Evolutionary conservation across 371 early-diverging fungal genomes (phyloP).

Genomic region (Saksenaea oblongispora): DNA sequence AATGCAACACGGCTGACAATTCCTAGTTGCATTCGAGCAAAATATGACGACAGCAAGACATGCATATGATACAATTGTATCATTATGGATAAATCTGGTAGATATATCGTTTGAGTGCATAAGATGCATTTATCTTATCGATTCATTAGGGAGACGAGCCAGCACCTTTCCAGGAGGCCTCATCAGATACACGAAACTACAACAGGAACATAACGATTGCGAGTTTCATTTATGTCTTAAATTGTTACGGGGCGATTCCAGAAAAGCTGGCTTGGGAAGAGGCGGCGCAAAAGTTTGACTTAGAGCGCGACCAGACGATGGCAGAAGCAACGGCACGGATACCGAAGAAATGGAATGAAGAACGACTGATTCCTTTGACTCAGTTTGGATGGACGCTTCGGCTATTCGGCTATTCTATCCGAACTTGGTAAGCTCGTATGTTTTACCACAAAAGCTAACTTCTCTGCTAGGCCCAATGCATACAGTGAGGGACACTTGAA

Average conservation of each 20-base stretch:
- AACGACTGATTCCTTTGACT: slow-evolving; percentile 25
- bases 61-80: slow-evolving; percentile 29
- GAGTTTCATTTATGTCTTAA: slow-evolving; percentile 13
- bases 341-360: slow-evolving; percentile 12
- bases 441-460: not conserved
- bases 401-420: slow-evolving; percentile 35
- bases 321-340: not conserved
- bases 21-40: slow-evolving; percentile 32
- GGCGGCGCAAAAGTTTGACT: not conserved
- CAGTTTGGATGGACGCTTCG: slow-evolving; percentile 32
- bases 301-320: not conserved
- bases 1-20: not conserved
- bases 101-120: not conserved
- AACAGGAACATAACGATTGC: slow-evolving; percentile 13
- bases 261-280: slow-evolving; percentile 7
- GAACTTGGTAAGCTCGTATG: slow-evolving; percentile 19
- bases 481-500: slow-evolving; percentile 24
- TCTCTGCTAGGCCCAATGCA: slow-evolving; percentile 22
- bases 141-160: slow-evolving; percentile 11
- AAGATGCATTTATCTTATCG: not conserved
- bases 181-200: not conserved
- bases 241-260: slow-evolving; percentile 17
- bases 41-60: slow-evolving; percentile 27
- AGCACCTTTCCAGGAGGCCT: not conserved
- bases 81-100: slow-evolving; percentile 32